These are phyloP conservation scores for Heterobasidion annosum DNA, from an alignment of 1,284 basidiomycete genomes.

Conservation along the genomic window DNA sequence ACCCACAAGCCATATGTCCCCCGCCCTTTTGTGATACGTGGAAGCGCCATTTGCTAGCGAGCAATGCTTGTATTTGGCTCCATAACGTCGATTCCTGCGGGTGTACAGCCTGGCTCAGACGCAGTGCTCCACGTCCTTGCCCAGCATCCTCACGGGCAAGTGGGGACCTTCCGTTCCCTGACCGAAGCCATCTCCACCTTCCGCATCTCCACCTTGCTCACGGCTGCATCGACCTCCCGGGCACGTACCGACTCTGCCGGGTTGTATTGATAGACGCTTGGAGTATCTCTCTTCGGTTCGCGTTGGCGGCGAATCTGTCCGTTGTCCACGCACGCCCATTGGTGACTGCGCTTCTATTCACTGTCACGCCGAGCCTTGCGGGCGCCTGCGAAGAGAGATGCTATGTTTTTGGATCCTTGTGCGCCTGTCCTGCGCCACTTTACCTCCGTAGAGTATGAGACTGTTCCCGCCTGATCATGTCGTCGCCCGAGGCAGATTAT, in stretches of 20 bases:
- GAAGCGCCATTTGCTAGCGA: no score
- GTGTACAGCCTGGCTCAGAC: no score
- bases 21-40: no score
- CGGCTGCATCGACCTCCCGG: no score
- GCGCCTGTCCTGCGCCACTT: neutral
- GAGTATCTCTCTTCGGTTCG: neutral
- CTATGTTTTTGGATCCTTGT: neutral
- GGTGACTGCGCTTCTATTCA: neutral
- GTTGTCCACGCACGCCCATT: neutral
- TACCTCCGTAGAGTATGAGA: neutral
- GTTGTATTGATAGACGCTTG: neutral
- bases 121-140: no score
- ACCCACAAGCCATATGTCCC: neutral
- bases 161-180: no score
- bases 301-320: neutral
- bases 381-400: neutral
- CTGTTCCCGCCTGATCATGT: neutral
- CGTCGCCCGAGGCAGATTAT: no score
- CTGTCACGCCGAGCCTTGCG: neutral
- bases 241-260: neutral
- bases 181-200: no score
- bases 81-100: no score
- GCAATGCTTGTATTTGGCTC: no score
- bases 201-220: no score
- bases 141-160: no score